phyloP scores from a whole-genome alignment of 2,329 filamentous ascomycete species.

The Verticillium dahliae region DNA sequence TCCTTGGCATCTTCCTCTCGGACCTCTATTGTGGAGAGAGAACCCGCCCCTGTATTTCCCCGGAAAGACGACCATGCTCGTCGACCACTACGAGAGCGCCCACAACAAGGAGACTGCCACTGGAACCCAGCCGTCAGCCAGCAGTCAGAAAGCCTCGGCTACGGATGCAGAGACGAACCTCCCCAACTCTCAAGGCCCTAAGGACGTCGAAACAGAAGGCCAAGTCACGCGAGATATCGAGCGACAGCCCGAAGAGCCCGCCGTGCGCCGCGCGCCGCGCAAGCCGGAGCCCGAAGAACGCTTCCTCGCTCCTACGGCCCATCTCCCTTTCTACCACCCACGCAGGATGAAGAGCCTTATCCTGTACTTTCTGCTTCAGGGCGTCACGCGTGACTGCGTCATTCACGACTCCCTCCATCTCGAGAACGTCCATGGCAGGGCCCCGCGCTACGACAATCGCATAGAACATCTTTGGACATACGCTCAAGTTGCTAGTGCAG shows the following conservation, averaged over 20 bases:
- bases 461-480: constrained; percentile 42
- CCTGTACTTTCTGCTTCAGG: constrained; percentile 15
- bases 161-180: not conserved
- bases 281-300: constrained; percentile 26
- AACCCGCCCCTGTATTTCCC: constrained; percentile 16
- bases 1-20: constrained; percentile 25
- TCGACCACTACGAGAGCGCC: constrained; percentile 18
- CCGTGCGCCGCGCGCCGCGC: constrained; percentile 29
- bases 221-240: constrained; percentile 19
- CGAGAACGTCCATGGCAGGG: constrained; percentile 17
- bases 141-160: not conserved
- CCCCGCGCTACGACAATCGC: constrained; percentile 34
- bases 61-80: constrained; percentile 17
- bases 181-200: not conserved
- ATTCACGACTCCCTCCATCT: constrained; percentile 18
- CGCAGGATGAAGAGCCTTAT: constrained; percentile 9
- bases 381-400: constrained; percentile 15
- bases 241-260: constrained; percentile 18
- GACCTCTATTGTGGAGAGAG: constrained; percentile 24
- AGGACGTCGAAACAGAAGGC: not conserved
- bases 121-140: not conserved
- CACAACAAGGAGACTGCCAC: not conserved
- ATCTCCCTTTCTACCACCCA: constrained; percentile 12
- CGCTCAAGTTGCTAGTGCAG: constrained; percentile 30
- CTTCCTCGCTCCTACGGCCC: constrained; percentile 9